Evolutionary conservation across 305 asterid species (phyloP).

Genomic region (Rubia occidens): DNA sequence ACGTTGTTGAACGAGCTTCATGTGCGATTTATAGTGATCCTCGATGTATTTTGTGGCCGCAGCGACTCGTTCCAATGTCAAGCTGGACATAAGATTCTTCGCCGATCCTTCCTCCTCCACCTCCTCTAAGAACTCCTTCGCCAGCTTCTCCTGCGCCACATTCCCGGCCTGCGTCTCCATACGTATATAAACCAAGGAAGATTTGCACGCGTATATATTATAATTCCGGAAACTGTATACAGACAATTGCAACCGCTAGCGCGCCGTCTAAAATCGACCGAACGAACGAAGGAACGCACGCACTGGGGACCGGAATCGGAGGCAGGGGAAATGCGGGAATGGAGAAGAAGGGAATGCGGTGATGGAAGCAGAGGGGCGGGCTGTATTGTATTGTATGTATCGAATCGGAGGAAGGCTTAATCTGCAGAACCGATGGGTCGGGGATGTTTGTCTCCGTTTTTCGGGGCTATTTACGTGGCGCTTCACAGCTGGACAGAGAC

Average conservation of each 20-base stretch:
- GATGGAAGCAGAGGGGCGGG: neutral
- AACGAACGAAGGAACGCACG: neutral
- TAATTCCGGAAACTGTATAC: neutral
- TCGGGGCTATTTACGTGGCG: slow-evolving; percentile 14
- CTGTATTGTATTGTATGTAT: neutral
- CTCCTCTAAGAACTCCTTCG: slow-evolving; percentile 19
- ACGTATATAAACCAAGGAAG: neutral
- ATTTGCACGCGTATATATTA: neutral
- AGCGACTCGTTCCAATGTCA: slow-evolving; percentile 66
- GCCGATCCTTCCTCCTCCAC: slow-evolving; percentile 37
- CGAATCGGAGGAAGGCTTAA: neutral
- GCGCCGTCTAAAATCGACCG: neutral
- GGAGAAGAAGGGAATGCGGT: slow-evolving; percentile 3
- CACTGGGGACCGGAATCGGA: neutral
- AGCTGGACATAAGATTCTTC: slow-evolving; percentile 39
- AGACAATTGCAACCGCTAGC: too few species aligned
- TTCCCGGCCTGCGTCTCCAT: slow-evolving; percentile 17
- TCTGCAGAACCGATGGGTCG: neutral
- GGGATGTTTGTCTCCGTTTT: slow-evolving; percentile 10
- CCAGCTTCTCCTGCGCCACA: slow-evolving; percentile 24
- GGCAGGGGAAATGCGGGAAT: slow-evolving; percentile 8
- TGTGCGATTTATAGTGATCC: slow-evolving; percentile 58
- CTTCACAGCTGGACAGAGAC: neutral
- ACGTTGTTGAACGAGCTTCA: slow-evolving; percentile 57
- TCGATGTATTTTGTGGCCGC: slow-evolving; percentile 79